Base-by-base conservation (phyloP, 176 grass and related monocot genomes). In the Ensete ventricosum region DNA sequence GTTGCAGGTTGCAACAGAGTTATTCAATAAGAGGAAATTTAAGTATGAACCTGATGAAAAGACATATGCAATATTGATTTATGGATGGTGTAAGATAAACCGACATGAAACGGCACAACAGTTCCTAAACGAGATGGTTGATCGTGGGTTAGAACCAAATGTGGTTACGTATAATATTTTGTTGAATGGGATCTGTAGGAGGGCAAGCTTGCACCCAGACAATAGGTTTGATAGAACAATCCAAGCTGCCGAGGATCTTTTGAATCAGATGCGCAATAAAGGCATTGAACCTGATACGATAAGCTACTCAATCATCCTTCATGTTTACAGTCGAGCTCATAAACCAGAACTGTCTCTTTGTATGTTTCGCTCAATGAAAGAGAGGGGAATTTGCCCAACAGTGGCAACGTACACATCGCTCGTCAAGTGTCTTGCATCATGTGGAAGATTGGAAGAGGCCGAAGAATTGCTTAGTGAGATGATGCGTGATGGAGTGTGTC, bases 11-110 rank as follows among this genome's bases (percentile, higher is more conserved):
- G 90, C 90, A 75, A 87, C 87, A 8, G 95, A 98, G 74, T 14
- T 93, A 78, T 98, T 98, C 24, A 98, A 98, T 79, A 93, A 98
- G 78, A 89, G 95, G 73, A 98, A 98, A 84, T 87, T 77, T 78
- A 98, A 89, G 76, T 91, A 98, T 23, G 82, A 89, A 80, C 82
- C 82, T 48, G 83, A 93, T 50, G 88, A 87, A 81, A 98, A 89
- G 82, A 86, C 87, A 80, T 93, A 98, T 69, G 87, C 76, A 52
- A 87, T 93, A 76, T 62, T 98, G 79, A 91, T 93, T 20, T 91
- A 88, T 76, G 90, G 95, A 54, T 98, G 95, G 95, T 98, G 86
- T 81, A 98, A 93, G 76, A 77, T 82, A 80, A 91, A 87, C 67
- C 76, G 80, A 72, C 81, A 57, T 55, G 95, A 98, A 71, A 84